These are phyloP conservation scores for Beauveria caledonica DNA, from an alignment of 2,329 filamentous ascomycete species.

Conservation along the genomic window DNA sequence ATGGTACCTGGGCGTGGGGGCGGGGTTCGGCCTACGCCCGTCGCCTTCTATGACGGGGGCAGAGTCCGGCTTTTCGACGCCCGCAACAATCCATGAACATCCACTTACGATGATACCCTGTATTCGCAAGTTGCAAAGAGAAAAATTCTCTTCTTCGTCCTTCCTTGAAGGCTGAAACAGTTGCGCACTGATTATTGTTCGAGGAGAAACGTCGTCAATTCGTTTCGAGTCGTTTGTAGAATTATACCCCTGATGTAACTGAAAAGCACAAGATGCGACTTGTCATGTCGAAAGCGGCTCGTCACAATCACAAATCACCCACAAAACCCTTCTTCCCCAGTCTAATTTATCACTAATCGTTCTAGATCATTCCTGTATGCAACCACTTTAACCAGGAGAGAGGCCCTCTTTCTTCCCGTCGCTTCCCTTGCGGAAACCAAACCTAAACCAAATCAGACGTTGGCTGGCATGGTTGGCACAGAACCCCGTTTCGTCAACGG, in stretches of 20 bases:
- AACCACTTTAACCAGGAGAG: neutral
- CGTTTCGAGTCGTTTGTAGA: too few relatives aligned
- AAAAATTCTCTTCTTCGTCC: too few relatives aligned
- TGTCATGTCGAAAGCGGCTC: neutral
- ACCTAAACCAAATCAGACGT: too few relatives aligned
- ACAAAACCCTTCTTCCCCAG: neutral
- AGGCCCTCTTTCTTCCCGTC: neutral
- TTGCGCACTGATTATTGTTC: too few relatives aligned
- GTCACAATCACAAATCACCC: neutral
- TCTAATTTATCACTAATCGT: neutral
- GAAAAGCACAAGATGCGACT: too few relatives aligned
- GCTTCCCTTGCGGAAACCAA: neutral
- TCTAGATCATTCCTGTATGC: neutral
- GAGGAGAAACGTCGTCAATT: too few relatives aligned
- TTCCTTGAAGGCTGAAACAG: too few relatives aligned
- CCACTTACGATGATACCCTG: neutral
- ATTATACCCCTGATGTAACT: too few relatives aligned
- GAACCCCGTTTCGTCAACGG: too few relatives aligned
- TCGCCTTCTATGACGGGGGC: too few relatives aligned
- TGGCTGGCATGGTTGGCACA: too few relatives aligned
- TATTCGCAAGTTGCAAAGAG: neutral
- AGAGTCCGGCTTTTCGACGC: neutral
- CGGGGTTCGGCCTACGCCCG: neutral
- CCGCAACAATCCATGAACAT: neutral
- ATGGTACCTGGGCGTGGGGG: neutral